Evolutionary conservation across 805 yeast genomes (phyloP).

Genomic region (Ogataea nitratoaversa): DNA sequence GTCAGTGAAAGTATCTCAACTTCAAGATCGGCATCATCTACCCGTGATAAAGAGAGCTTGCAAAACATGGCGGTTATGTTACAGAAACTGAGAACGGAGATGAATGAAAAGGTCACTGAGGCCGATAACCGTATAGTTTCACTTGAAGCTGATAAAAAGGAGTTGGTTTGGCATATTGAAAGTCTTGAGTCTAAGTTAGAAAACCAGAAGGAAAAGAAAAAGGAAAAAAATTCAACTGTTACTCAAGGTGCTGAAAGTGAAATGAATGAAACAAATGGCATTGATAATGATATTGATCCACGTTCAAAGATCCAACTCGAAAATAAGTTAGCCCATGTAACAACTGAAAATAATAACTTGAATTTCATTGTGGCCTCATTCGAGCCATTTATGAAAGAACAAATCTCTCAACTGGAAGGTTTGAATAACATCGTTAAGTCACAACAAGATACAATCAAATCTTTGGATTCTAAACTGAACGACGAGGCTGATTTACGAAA

Average conservation of each 20-base stretch:
- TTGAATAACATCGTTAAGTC: conserved; percentile 51
- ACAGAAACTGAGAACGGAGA: conserved; percentile 35
- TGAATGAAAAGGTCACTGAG: conserved; percentile 47
- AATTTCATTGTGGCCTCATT: conserved; percentile 40
- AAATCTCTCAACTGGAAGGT: conserved; percentile 46
- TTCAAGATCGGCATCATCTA: background rate
- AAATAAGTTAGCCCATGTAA: conserved; percentile 37
- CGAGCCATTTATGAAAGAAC: conserved; percentile 50
- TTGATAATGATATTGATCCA: conserved; percentile 12
- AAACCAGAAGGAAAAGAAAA: conserved; percentile 1
- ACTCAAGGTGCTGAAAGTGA: background rate
- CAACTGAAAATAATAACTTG: conserved; percentile 41
- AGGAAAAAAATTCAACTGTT: background rate
- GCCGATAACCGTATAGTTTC: conserved; percentile 52
- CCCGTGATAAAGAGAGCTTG: conserved; percentile 17
- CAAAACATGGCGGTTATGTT: conserved; percentile 24
- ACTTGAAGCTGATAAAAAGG: conserved; percentile 38
- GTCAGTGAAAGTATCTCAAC: background rate
- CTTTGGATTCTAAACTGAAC: conserved; percentile 37
- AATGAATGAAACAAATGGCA: conserved; percentile 2
- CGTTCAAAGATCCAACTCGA: conserved; percentile 17
- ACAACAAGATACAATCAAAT: conserved; percentile 45
- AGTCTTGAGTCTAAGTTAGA: conserved; percentile 1
- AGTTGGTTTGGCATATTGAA: conserved; percentile 7
- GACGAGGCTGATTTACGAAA: conserved; percentile 42